Evolutionary conservation across 768 basidiomycete species (phyloP), one percentile per base, ranked within the genome.

Genomic region (Glaciozyma antarctica): DNA sequence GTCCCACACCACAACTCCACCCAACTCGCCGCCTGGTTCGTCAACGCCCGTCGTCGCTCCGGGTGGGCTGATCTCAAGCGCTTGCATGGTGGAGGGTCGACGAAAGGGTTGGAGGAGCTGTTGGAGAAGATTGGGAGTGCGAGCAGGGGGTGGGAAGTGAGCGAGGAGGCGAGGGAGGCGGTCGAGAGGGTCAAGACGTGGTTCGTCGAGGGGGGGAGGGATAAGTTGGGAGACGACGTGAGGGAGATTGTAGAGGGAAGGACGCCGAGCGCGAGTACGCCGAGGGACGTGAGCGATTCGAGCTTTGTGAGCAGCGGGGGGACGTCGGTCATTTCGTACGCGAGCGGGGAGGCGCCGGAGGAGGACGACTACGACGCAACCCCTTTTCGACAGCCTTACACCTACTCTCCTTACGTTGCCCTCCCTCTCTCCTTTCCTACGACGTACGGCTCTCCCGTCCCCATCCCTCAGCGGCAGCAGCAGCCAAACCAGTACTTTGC

Each of bases 21-120:
- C 58, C 49, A 65, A 52, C 43, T 60, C 48, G 45, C 47, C 13
- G 60, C 48, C 58, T 65, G 64, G 64, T 61, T 65, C 49, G 53
- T 54, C 49, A 65, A 65, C 53, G 43, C 41, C 19, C 58, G 64
- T 15, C 49, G 64, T 24, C 64, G 64, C 8, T 52, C 58, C 17
- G 59, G 59, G 5, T 65, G 64, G 64, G 45, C 43, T 13, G 64
- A 65, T 15, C 56, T 65, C 5, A 61, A 55, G 49, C 60, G 60
- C 16, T 34, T 49, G 34, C 47, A 54, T 22, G 60, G 59, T 24
- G 58, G 58, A 19, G 47, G 44, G 12, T 55, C 60, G 47, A 48
- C 21, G 44, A 41, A 53, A 24, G 54, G 43, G 26, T 38, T 65
- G 51, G 58, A 49, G 52, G 26, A 30, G 51, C 19, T 52, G 13